Evolutionary conservation across 2,329 filamentous ascomycete species (phyloP).

Genomic region (Cryoendolithus antarcticus): DNA sequence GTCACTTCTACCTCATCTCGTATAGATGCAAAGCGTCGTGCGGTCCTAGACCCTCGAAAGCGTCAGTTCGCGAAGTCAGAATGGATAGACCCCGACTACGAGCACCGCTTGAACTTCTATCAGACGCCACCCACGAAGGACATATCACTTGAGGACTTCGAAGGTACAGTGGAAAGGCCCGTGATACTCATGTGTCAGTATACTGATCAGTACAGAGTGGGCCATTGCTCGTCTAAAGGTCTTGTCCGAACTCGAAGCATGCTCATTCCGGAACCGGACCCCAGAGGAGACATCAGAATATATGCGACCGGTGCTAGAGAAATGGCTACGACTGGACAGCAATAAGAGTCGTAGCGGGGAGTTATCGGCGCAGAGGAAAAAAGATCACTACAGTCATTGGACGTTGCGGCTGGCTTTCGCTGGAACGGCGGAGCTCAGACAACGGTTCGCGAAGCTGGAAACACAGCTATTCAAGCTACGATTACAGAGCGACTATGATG

Average conservation of each 20-base stretch:
- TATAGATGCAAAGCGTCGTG: slow-evolving; percentile 59
- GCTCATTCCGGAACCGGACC: slow-evolving; percentile 83
- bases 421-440: slow-evolving; percentile 76
- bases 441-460: slow-evolving; percentile 76
- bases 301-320: slow-evolving; percentile 77
- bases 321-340: slow-evolving; percentile 68
- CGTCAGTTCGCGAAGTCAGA: slow-evolving; percentile 69
- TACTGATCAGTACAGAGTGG: slow-evolving; percentile 50
- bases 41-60: slow-evolving; percentile 66
- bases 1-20: slow-evolving; percentile 13
- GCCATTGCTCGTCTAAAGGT: slow-evolving; percentile 85
- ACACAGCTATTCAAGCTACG: slow-evolving; percentile 78
- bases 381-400: slow-evolving; percentile 96
- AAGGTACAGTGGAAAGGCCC: slow-evolving; percentile 26
- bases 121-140: slow-evolving; percentile 76
- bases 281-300: slow-evolving; percentile 70
- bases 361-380: slow-evolving; percentile 64
- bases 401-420: slow-evolving; percentile 89
- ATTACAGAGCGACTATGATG: slow-evolving; percentile 61
- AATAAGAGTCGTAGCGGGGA: slow-evolving; percentile 52
- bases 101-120: slow-evolving; percentile 87
- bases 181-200: too few relatives aligned
- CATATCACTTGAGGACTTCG: slow-evolving; percentile 92
- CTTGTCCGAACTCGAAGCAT: slow-evolving; percentile 80
- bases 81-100: slow-evolving; percentile 69